Evolutionary conservation across 345 rosid genomes (phyloP).

Genomic region (Brassica carinata): DNA sequence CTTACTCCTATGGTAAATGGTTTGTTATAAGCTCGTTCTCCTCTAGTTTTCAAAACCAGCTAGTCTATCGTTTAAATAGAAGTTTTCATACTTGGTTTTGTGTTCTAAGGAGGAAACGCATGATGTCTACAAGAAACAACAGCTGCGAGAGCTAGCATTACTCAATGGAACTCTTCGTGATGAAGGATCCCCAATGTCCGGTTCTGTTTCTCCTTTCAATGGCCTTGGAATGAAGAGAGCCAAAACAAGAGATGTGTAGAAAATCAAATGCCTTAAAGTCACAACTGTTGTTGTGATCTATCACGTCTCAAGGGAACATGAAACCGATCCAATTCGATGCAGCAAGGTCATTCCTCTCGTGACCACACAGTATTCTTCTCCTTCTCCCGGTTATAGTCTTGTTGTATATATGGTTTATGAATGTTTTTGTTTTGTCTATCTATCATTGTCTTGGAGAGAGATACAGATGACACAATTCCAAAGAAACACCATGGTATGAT

Average conservation of each 20-base stretch:
- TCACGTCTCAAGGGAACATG: slow-evolving; percentile 12
- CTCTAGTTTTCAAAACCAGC: background rate
- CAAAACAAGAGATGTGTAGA: slow-evolving; percentile 75
- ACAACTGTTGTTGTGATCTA: background rate
- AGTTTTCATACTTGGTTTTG: background rate
- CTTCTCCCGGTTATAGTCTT: slow-evolving; percentile 22
- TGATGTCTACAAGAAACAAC: slow-evolving; percentile 94
- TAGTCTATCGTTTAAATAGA: background rate
- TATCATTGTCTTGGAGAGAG: slow-evolving; percentile 27
- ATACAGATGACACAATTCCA: slow-evolving; percentile 10
- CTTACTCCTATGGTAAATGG: slow-evolving; percentile 69
- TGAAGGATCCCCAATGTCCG: slow-evolving; percentile 94
- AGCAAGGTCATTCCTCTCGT: background rate
- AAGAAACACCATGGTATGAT: background rate
- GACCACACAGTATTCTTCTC: slow-evolving; percentile 17
- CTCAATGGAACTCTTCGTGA: slow-evolving; percentile 92
- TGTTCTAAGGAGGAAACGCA: slow-evolving; percentile 82
- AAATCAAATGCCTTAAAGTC: background rate
- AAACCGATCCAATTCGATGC: slow-evolving; percentile 27
- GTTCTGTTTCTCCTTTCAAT: slow-evolving; percentile 89
- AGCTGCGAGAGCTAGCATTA: slow-evolving; percentile 91
- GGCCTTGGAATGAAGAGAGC: slow-evolving; percentile 97
- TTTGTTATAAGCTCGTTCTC: slow-evolving; percentile 34
- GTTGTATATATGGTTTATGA: slow-evolving; percentile 35
- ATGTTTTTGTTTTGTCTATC: slow-evolving; percentile 21